Conservation (phyloP, 768 basidiomycete genomes). For the Baorangia bicolor region DNA sequence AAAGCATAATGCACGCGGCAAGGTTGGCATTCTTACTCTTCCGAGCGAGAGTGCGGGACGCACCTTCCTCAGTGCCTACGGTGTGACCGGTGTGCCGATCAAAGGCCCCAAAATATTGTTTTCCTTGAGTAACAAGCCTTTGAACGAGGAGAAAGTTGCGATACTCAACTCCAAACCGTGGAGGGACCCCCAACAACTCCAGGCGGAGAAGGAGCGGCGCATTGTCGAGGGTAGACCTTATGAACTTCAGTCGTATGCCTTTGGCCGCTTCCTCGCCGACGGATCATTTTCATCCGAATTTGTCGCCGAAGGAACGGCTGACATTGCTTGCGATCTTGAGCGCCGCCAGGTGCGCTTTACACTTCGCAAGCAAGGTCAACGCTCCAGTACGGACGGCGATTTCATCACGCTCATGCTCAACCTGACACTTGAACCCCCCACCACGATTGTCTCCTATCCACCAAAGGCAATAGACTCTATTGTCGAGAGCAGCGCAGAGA, state of each 20-base stretch:
- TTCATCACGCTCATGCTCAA: not conserved
- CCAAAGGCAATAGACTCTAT: conserved; percentile 23
- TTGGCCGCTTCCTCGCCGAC: conserved; percentile 38
- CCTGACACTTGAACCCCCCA: not conserved
- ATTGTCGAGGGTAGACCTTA: conserved; percentile 22
- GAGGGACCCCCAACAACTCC: conserved; percentile 31
- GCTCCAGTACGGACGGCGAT: not conserved
- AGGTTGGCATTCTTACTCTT: conserved; percentile 33
- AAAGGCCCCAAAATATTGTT: conserved; percentile 26
- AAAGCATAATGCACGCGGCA: conserved; percentile 19
- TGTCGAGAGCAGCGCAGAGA: conserved; percentile 8
- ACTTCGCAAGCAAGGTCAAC: conserved; percentile 25
- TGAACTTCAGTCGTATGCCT: conserved; percentile 27
- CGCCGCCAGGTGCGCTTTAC: conserved; percentile 32
- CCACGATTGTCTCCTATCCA: conserved; percentile 22
- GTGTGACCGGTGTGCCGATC: conserved; percentile 24
- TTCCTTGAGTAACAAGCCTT: conserved; percentile 17
- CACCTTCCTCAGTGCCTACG: conserved; percentile 30
- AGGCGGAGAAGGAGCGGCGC: conserved; percentile 24
- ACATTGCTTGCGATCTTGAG: conserved; percentile 39
- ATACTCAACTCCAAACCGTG: conserved; percentile 26
- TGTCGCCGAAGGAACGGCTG: conserved; percentile 23
- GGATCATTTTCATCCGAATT: conserved; percentile 36
- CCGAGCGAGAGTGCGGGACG: conserved; percentile 19
- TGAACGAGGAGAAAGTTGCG: conserved; percentile 24